Evolutionary conservation across 495 filamentous ascomycete genomes (phyloP).

Genomic region (Trichoderma gamsii): DNA sequence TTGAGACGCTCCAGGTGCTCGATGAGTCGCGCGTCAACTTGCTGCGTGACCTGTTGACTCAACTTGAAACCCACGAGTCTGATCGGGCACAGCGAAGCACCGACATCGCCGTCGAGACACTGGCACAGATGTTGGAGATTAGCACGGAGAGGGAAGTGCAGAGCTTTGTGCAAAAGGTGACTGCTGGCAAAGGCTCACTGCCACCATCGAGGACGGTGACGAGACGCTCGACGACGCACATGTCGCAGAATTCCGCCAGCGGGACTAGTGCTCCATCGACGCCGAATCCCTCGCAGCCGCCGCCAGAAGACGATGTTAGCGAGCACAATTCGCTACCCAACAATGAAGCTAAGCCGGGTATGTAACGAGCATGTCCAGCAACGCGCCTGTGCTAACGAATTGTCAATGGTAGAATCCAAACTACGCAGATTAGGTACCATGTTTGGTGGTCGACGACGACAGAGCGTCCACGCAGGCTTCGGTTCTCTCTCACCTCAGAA

Average conservation of each 20-base stretch:
- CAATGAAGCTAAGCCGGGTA: conserved; percentile 44
- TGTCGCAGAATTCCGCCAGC: conserved; percentile 29
- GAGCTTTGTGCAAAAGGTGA: conserved; percentile 58
- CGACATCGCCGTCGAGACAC: conserved; percentile 68
- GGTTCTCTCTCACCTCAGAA: conserved; percentile 41
- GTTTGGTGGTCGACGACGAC: conserved; percentile 56
- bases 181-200: conserved; percentile 43
- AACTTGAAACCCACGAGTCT: conserved; percentile 85
- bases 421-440: conserved; percentile 73
- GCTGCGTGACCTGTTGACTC: conserved; percentile 86
- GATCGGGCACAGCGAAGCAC: conserved; percentile 78
- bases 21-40: conserved; percentile 89
- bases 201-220: conserved; percentile 40
- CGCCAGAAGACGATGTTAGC: conserved; percentile 49
- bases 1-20: conserved; percentile 85
- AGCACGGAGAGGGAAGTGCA: conserved; percentile 86
- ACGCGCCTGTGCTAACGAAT: conserved; percentile 13
- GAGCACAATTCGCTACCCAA: conserved; percentile 50
- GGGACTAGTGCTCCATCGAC: conserved; percentile 26
- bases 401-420: conserved; percentile 35
- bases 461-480: conserved; percentile 51
- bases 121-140: conserved; percentile 82
- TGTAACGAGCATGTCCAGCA: conserved; percentile 18
- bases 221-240: conserved; percentile 32
- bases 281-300: conserved; percentile 19